Conservation (phyloP, 116 monocot genomes). For the Zostera marina region DNA sequence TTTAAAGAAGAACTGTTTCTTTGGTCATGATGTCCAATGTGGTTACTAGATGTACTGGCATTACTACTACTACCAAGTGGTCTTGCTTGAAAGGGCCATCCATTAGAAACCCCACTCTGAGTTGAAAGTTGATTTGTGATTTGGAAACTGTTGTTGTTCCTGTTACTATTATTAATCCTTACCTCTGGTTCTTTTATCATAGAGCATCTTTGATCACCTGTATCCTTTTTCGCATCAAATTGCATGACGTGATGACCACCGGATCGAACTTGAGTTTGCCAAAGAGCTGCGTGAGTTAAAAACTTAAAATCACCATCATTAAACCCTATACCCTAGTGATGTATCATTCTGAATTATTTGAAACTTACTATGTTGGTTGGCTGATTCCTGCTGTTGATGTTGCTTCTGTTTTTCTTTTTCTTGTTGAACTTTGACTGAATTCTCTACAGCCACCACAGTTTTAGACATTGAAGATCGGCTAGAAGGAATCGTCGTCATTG, state of each 20-base stretch:
- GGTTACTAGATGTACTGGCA: background rate
- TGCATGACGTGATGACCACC: conserved; percentile 9
- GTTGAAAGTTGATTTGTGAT: conserved; percentile 16
- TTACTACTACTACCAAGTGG: background rate
- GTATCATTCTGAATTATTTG: conserved; percentile 16
- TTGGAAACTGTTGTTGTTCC: conserved; percentile 2
- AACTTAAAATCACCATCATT: conserved; percentile 14
- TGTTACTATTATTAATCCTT: conserved; percentile 7
- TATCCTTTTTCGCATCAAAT: conserved; percentile 20
- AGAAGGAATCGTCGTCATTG: conserved; percentile 56
- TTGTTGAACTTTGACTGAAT: conserved; percentile 14
- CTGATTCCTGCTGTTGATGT: conserved; percentile 3
- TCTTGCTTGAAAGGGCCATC: conserved; percentile 9
- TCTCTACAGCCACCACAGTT: conserved; percentile 29
- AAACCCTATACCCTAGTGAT: too few relatives aligned
- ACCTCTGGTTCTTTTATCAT: conserved; percentile 20
- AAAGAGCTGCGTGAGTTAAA: conserved; percentile 29
- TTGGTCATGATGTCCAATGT: background rate
- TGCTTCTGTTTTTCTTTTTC: conserved; percentile 26
- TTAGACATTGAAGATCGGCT: conserved; percentile 32
- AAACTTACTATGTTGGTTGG: conserved; percentile 15
- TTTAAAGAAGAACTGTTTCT: background rate
- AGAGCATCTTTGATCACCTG: conserved; percentile 16
- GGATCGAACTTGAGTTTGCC: conserved; percentile 32
- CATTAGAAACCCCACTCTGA: conserved; percentile 2